Conservation (phyloP, 2,329 filamentous ascomycete genomes). For the Colletotrichum sp. region DNA sequence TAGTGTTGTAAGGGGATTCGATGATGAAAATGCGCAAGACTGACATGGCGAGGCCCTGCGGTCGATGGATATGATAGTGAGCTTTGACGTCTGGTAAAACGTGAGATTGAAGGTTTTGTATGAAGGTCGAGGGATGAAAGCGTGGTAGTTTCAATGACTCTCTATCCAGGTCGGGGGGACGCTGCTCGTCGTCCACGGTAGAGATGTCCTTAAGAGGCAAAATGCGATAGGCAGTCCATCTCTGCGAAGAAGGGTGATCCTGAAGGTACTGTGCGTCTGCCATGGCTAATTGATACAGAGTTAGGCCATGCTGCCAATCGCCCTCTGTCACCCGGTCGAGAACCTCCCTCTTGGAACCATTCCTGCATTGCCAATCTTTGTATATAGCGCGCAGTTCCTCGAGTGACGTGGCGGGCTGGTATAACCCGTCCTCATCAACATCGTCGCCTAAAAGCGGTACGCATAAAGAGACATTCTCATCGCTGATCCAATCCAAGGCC, state of each 20-base stretch:
- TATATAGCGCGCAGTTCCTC: conserved; percentile 73
- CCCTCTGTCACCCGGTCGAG: conserved; percentile 68
- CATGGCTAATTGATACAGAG: conserved; percentile 71
- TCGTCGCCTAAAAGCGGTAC: conserved; percentile 58
- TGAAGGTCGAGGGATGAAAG: conserved; percentile 82
- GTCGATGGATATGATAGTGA: conserved; percentile 81
- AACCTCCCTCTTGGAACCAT: conserved; percentile 68
- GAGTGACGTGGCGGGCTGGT: conserved; percentile 69
- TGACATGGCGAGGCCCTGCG: conserved; percentile 70
- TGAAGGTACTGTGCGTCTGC: conserved; percentile 71
- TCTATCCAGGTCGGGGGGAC: conserved; percentile 40
- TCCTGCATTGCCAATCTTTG: conserved; percentile 60
- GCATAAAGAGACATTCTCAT: conserved; percentile 64
- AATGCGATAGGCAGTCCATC: conserved; percentile 69
- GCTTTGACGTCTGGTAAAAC: conserved; percentile 81
- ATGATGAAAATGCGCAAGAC: conserved; percentile 81
- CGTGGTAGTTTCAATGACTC: conserved; percentile 64
- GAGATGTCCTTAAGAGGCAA: conserved; percentile 52
- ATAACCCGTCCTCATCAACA: conserved; percentile 69
- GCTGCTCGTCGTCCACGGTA: conserved; percentile 43
- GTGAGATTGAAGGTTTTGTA: conserved; percentile 76
- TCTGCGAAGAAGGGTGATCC: conserved; percentile 67
- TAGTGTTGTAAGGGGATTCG: conserved; percentile 74
- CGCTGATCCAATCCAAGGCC: conserved; percentile 78
- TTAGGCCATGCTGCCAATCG: conserved; percentile 72